These are phyloP conservation scores for Pseudoneurospora amorphoporcata DNA, from an alignment of 495 filamentous ascomycete species.

Conservation along the genomic window DNA sequence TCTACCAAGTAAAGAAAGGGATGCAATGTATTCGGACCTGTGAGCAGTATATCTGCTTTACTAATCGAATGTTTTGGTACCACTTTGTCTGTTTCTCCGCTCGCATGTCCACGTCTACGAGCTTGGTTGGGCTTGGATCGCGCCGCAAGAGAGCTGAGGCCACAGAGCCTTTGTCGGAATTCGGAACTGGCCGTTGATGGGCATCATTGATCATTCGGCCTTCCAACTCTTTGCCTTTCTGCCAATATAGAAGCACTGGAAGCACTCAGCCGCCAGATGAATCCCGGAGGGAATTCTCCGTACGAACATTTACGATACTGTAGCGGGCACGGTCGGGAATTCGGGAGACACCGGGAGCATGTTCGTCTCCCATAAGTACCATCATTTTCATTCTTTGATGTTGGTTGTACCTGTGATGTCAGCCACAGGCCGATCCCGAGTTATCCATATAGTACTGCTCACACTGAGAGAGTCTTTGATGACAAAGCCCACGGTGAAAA, in stretches of 20 bases:
- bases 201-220: not conserved
- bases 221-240: not conserved
- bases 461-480: not conserved
- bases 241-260: not conserved
- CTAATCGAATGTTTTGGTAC: not conserved
- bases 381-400: not conserved
- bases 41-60: not conserved
- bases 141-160: not conserved
- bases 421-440: not conserved
- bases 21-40: not conserved
- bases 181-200: not conserved
- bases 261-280: not conserved
- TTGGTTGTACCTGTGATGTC: not conserved
- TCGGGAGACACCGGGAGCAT: not conserved
- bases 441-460: not conserved
- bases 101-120: not conserved
- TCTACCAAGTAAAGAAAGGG: not conserved
- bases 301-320: not conserved
- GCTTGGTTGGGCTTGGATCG: not conserved
- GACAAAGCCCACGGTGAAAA: not conserved
- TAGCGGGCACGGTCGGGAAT: not conserved
- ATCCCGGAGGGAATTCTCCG: not conserved
- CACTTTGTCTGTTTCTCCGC: not conserved
- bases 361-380: not conserved
- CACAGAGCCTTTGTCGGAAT: not conserved